These are phyloP conservation scores for Papilionanthe hybrid DNA, from an alignment of 116 monocot species.

Conservation along the genomic window DNA sequence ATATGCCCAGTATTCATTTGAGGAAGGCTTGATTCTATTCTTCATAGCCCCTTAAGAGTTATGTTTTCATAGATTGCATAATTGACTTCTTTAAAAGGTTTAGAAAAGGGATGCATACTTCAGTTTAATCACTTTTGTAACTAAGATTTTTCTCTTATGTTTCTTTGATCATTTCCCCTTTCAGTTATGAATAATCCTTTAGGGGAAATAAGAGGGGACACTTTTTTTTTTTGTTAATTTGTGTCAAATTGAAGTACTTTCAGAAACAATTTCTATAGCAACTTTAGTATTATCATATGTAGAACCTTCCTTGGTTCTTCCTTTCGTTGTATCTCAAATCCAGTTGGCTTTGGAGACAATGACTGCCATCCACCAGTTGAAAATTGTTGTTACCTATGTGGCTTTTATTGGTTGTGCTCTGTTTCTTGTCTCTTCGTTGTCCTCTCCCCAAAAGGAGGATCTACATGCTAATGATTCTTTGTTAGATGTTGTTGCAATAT, in stretches of 20 bases:
- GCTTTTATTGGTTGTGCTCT: slow-evolving; percentile 78
- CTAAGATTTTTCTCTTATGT: too few relatives aligned
- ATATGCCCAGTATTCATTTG: too few relatives aligned
- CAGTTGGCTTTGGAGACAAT: slow-evolving; percentile 78
- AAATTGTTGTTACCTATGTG: slow-evolving; percentile 83
- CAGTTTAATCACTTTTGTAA: too few relatives aligned
- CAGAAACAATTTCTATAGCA: slow-evolving; percentile 81
- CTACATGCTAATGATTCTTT: slow-evolving; percentile 23
- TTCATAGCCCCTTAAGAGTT: too few relatives aligned
- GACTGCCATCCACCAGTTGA: slow-evolving; percentile 98
- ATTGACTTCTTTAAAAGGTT: too few relatives aligned
- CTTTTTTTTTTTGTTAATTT: too few relatives aligned
- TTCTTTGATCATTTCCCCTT: too few relatives aligned
- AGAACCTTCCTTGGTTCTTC: slow-evolving; percentile 90
- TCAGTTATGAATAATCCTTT: too few relatives aligned
- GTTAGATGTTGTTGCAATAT: slow-evolving; percentile 48
- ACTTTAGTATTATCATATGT: slow-evolving; percentile 90
- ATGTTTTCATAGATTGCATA: too few relatives aligned
- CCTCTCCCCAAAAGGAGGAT: slow-evolving; percentile 22
- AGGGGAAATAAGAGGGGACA: too few relatives aligned
- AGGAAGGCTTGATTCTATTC: too few relatives aligned
- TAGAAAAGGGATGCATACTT: too few relatives aligned
- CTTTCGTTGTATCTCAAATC: slow-evolving; percentile 81
- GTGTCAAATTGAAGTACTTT: slow-evolving; percentile 83
- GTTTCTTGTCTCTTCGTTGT: slow-evolving; percentile 49